Base-by-base conservation (phyloP, 345 rosid species). In the Eucalyptus guilfoylei region DNA sequence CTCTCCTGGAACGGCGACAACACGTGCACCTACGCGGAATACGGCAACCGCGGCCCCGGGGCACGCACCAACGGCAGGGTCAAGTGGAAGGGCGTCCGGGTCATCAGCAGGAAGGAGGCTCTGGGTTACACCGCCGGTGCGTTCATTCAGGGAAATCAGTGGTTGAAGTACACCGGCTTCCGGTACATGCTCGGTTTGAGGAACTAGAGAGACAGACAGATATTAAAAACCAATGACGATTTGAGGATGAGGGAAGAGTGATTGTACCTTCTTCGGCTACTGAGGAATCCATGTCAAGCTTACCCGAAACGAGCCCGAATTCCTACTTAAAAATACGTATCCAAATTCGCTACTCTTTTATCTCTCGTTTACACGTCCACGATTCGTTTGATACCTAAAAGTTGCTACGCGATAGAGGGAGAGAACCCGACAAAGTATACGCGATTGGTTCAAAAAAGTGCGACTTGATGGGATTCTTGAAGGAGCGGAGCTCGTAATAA, bases 1-100 rank as follows among this genome's bases (percentile, higher is more conserved):
- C 83, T 14, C 14, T 34, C 90, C 2, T 95, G 97, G 97, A 54
- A 32, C 1, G 96, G 95, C 11, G 93, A 89, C 30, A 93, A 45
- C 90, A 88, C 34, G 14, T 87, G 87, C 92, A n/a, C 88, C 67
- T 89, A 94, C 89, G 92, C 92, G 11, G 99, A 97, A 89, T 95
- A 93, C 76, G 90, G 52, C 14, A 96, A 97, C 94, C 89, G 90
- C 7, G 98, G 99, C 28, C 96, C 96, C 5, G 97, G 98, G 23
- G 95, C 97, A 7, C 83, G 21, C 24, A 90, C 93, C 52, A 83
- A 45, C 13, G 47, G 88, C 45, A 95, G 98, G 89, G 95, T 94
- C 49, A 92, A 88, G 69, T 96, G 98, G 99, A 90, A 89, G 76
- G 89, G 90, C 9, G 91, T 87, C 55, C 92, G 89, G 91, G 45